These are phyloP conservation scores for Aspergillus ruber DNA, from an alignment of 2,329 filamentous ascomycete genomes.

Conservation along the genomic window DNA sequence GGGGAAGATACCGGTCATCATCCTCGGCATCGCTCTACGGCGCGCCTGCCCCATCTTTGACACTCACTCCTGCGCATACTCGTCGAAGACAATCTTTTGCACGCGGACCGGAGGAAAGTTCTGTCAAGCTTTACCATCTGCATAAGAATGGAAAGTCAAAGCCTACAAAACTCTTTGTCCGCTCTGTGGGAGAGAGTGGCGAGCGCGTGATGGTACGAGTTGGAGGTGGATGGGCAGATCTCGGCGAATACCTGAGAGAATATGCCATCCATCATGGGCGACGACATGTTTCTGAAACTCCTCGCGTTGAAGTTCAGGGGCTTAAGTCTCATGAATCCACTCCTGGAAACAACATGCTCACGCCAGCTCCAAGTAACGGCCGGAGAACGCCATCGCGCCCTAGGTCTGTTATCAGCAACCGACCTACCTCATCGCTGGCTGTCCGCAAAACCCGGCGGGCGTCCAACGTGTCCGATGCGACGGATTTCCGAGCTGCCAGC, in stretches of 20 bases:
- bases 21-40: slow-evolving; percentile 42
- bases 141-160: slow-evolving; percentile 75
- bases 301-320: slow-evolving; percentile 50
- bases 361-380: slow-evolving; percentile 18
- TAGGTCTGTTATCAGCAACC: slow-evolving; percentile 28
- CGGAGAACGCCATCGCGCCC: slow-evolving; percentile 33
- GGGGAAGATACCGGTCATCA: slow-evolving; percentile 36
- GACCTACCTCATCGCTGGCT: slow-evolving; percentile 33
- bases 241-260: slow-evolving; percentile 89
- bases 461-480: slow-evolving; percentile 28
- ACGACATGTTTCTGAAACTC: slow-evolving; percentile 51
- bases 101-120: slow-evolving; percentile 50
- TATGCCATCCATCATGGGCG: slow-evolving; percentile 88
- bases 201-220: slow-evolving; percentile 97
- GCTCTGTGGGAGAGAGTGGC: slow-evolving; percentile 79
- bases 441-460: slow-evolving; percentile 33
- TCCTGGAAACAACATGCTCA: slow-evolving; percentile 18
- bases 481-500: slow-evolving; percentile 20
- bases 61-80: slow-evolving; percentile 54
- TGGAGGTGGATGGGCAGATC: slow-evolving; percentile 94
- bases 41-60: slow-evolving; percentile 61
- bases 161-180: slow-evolving; percentile 90
- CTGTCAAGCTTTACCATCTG: slow-evolving; percentile 88
- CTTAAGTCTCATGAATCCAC: slow-evolving; percentile 29
- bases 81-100: slow-evolving; percentile 29